Evolutionary conservation across 306 rosid species (phyloP).

Genomic region (Citrullus amarus): DNA sequence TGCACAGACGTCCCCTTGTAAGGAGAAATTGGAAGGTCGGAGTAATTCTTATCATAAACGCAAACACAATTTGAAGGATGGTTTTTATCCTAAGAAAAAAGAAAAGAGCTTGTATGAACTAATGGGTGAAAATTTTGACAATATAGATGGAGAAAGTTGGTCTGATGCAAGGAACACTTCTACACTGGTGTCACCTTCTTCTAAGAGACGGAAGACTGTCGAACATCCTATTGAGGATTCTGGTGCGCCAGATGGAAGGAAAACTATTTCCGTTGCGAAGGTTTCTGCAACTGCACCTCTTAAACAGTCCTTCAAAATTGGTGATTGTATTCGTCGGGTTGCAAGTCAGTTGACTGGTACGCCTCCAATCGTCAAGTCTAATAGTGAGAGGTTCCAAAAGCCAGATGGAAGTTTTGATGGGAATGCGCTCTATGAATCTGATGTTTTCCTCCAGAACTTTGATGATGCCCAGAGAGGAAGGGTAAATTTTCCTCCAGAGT

Average conservation of each 20-base stretch:
- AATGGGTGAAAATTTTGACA: slow-evolving; percentile 41
- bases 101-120: slow-evolving; percentile 71
- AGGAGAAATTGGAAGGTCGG: slow-evolving; percentile 23
- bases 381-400: slow-evolving; percentile 43
- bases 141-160: slow-evolving; percentile 32
- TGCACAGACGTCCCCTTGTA: slow-evolving; percentile 24
- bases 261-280: slow-evolving; percentile 40
- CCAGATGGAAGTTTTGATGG: slow-evolving; percentile 31
- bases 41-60: slow-evolving; percentile 49
- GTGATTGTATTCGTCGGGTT: slow-evolving; percentile 85
- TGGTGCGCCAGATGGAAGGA: slow-evolving; percentile 42
- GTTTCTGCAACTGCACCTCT: slow-evolving; percentile 26
- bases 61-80: slow-evolving; percentile 56
- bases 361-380: slow-evolving; percentile 34
- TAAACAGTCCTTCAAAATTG: slow-evolving; percentile 69
- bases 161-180: slow-evolving; percentile 32
- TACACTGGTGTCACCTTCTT: slow-evolving; percentile 23
- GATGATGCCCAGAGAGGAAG: slow-evolving; percentile 41
- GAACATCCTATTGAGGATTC: slow-evolving; percentile 42
- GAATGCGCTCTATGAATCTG: slow-evolving; percentile 27
- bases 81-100: slow-evolving; percentile 35
- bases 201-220: slow-evolving; percentile 39
- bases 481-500: slow-evolving; percentile 31
- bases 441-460: slow-evolving; percentile 20
- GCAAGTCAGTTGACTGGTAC: slow-evolving; percentile 85